Conservation (phyloP, 1,284 basidiomycete genomes). For the Trichosporon asahii region DNA sequence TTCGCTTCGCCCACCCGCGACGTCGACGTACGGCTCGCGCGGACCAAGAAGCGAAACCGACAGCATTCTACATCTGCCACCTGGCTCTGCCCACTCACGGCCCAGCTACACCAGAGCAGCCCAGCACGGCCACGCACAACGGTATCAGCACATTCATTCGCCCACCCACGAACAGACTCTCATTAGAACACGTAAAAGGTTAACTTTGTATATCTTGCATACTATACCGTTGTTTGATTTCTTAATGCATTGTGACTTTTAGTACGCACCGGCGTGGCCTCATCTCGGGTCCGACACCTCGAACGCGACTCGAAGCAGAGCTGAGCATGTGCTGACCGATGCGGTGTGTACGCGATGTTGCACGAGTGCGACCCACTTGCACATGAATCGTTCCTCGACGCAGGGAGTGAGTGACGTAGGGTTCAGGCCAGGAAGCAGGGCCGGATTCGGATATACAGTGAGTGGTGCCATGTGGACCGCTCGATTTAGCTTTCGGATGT, state of each 20-base stretch:
- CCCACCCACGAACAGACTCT: not conserved
- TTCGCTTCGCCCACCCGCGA: not conserved
- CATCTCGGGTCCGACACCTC: not conserved
- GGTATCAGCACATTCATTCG: not conserved
- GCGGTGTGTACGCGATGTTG: not conserved
- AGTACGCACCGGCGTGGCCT: not conserved
- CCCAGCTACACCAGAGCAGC: too few species aligned
- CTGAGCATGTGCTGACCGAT: not conserved
- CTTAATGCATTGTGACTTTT: conserved; percentile 11
- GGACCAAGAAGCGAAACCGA: not conserved
- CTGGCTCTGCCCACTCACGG: not conserved
- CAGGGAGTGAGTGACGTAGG: not conserved
- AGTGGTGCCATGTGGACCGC: not conserved
- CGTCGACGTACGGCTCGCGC: not conserved
- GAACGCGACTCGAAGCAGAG: not conserved
- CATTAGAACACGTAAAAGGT: not conserved
- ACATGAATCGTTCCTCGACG: not conserved
- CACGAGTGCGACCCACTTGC: too few species aligned
- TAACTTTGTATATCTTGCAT: conserved; percentile 9
- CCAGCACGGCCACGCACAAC: not conserved
- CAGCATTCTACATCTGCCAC: not conserved
- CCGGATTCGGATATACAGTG: not conserved
- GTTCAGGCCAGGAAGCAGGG: not conserved
- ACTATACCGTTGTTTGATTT: conserved; percentile 2
- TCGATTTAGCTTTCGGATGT: not conserved